These are phyloP conservation scores for Blastomyces emzantsi DNA, from an alignment of 2,329 filamentous ascomycete genomes.

Conservation along the genomic window DNA sequence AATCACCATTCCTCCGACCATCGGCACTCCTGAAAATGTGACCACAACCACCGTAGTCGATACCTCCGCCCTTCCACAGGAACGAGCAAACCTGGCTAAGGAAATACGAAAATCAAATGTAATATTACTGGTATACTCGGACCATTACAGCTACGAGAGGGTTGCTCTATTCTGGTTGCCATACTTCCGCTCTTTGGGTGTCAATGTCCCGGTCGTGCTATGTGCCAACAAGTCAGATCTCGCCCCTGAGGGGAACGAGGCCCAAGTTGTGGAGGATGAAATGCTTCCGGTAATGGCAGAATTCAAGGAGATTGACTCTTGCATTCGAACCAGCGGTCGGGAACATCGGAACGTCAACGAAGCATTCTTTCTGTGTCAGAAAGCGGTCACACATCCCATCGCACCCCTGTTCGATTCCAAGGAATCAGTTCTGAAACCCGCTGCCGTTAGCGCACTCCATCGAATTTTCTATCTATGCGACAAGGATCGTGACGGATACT, in stretches of 20 bases:
- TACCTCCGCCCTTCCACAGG: constrained; percentile 88
- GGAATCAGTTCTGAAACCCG: constrained; percentile 77
- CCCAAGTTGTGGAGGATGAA: constrained; percentile 88
- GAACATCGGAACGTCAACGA: constrained; percentile 93
- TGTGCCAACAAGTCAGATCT: constrained; percentile 98
- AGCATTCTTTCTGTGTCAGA: constrained; percentile 96
- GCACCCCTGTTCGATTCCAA: constrained; percentile 96
- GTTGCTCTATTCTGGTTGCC: constrained; percentile 98
- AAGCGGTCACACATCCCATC: constrained; percentile 94
- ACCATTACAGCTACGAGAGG: constrained; percentile 97
- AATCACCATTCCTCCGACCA: constrained; percentile 87
- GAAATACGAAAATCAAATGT: constrained; percentile 97
- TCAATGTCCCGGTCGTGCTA: constrained; percentile 93
- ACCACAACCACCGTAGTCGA: constrained; percentile 90
- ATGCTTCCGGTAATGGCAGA: constrained; percentile 98
- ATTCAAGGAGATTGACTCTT: constrained; percentile 98
- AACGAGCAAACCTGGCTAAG: constrained; percentile 79
- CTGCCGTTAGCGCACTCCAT: constrained; percentile 74
- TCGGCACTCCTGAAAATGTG: constrained; percentile 91
- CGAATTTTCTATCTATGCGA: constrained; percentile 94
- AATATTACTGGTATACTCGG: constrained; percentile 91
- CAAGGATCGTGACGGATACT: constrained; percentile 86
- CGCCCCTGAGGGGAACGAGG: constrained; percentile 60
- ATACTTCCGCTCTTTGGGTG: constrained; percentile 93
- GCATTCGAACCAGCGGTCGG: constrained; percentile 85